A percentile compares a stretch with the other conserved stretches of the same genome.
Evolutionary conservation across 805 yeast genomes (phyloP).

Genomic region (Millerozyma miso): DNA sequence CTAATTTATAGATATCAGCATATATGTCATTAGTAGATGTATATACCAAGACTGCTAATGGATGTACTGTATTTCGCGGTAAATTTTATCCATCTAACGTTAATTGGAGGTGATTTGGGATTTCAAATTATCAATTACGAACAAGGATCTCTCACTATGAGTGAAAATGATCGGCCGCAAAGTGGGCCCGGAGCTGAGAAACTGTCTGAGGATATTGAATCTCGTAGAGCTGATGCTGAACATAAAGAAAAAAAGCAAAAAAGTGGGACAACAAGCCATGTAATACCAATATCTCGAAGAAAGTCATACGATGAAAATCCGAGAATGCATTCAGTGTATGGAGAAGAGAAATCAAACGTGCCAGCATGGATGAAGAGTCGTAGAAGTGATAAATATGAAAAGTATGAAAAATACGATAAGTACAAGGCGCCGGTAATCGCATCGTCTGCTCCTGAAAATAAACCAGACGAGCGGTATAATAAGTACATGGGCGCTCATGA

Average conservation of each 20-base stretch:
- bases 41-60: too few species aligned
- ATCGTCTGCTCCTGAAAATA: slow-evolving; percentile 2
- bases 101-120: neutral
- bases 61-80: neutral
- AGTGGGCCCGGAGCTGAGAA: neutral
- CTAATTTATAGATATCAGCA: slow-evolving; percentile 3
- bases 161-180: neutral
- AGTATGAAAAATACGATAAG: slow-evolving; percentile 39
- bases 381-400: slow-evolving; percentile 32
- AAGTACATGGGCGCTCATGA: slow-evolving; percentile 8
- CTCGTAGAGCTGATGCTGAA: neutral
- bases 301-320: slow-evolving; percentile 7
- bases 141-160: too few species aligned
- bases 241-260: slow-evolving; percentile 7
- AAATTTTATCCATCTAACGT: neutral
- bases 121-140: too few species aligned
- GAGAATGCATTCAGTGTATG: slow-evolving; percentile 21
- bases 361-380: slow-evolving; percentile 40
- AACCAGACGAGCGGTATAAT: slow-evolving; percentile 8
- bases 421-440: slow-evolving; percentile 22
- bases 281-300: slow-evolving; percentile 21
- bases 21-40: neutral
- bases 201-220: neutral
- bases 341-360: slow-evolving; percentile 17
- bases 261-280: slow-evolving; percentile 7